Base-by-base conservation (phyloP, 2,329 filamentous ascomycete species). In the Zymoseptoria brevis region DNA sequence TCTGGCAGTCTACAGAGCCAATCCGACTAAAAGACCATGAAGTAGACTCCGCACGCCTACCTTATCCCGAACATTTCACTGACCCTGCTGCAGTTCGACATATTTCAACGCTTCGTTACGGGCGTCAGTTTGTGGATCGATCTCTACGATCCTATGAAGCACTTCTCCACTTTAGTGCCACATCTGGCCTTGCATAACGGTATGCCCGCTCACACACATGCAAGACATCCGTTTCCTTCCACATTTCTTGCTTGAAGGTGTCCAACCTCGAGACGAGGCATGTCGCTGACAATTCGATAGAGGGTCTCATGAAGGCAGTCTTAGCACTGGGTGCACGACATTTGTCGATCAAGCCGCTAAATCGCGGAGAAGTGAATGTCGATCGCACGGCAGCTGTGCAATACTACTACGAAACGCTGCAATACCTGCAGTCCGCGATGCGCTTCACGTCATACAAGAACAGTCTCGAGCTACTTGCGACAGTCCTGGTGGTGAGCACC, bases 381-480 rank as follows among this genome's bases (percentile, higher is more conserved):
- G 69, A 73, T 26, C 68, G 67, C 11, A 69, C 72, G 45, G 67
- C 68, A 26, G 71, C 71, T 24, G 69, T 72, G 51, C 80, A 80
- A 59, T 86, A 85, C 60, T 87, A 87, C 66, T 82, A 84, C 64
- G 82, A 86, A 66, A 85, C 83, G 0, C 73, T 87, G 0, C 81
- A 83, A 54, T 87, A 86, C 61, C 73, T 86, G 0, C 82, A 83
- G 54, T 79, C 80, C 41, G 82, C 84, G 0, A 79, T 87, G 70
- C 76, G 80, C 9, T 83, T 83, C 63, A 75, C 79, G 0, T 80
- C 78, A 0, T 87, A 86, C 66, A 81, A 80, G 5, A 79, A 77
- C 53, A 83, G 80, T 26, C 75, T 76, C 11, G 84, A 87, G 66
- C 73, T 87, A 0, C 75, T 85, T 26, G 80, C 81, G 0, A 87